Evolutionary conservation across 2,329 filamentous ascomycete species (phyloP), one percentile per base, ranked within the genome.

Genomic region (Pseudocercospora musae): DNA sequence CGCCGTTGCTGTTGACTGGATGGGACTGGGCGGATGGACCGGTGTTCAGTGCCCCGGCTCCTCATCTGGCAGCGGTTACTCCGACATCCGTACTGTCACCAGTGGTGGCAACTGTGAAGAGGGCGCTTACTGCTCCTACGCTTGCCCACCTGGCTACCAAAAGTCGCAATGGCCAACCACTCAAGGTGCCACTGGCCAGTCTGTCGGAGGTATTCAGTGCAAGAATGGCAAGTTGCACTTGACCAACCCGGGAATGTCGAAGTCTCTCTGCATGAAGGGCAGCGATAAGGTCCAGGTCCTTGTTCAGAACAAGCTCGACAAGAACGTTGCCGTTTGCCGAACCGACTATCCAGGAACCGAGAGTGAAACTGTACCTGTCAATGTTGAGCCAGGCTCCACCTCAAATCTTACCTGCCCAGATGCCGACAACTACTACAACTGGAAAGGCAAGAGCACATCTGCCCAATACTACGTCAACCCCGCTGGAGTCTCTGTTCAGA

Each of bases 381-480:
- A 86, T 62, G 82, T 89, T 48, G 68, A 77, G 4, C 78, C 89
- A 57, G 90, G 90, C 62, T 60, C 60, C 54, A 83, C 79, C 25
- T 79, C 86, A 64, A 78, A 82, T 37, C 79, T 99, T 68, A 91
- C 90, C 74, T 94, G 91, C 81, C 90, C 94, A 52, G 79, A 89
- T 68, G 86, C 88, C 63, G 74, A 76, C 54, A 82, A 80, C 56
- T 96, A 94, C 82, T 98, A 92, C 82, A 78, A 82, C 65, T 96
- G 91, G 91, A 70, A 91, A 72, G 85, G 85, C 70, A 84, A 84
- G 76, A 71, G 80, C 56, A 98, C 95, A 57, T 93, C 91, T 53
- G 93, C 93, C 49, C 95, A 98, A 80, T 98, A 96, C 85, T 99
- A 99, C 76, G 85, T 98, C 79, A 98, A 98, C 85, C 90, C 90